Base-by-base conservation (phyloP, 2,329 filamentous ascomycete species). In the Trichoderma citrinoviride region DNA sequence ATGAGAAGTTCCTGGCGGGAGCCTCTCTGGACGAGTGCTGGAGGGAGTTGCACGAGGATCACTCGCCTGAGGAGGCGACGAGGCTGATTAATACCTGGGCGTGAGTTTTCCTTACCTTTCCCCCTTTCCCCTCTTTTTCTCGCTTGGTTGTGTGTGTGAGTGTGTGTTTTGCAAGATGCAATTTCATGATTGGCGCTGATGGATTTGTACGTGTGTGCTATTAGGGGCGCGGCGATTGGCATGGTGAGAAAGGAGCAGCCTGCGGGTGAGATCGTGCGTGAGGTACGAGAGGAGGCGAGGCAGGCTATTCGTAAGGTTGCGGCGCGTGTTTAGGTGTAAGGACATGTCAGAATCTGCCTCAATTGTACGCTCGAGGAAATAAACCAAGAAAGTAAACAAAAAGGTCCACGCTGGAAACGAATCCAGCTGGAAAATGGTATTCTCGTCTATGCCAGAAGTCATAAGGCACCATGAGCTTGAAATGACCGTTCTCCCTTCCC, bases 171-270 rank as follows among this genome's bases (percentile, higher is more conserved):
- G n/a, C n/a, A n/a, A n/a, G n/a, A n/a, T n/a, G n/a, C n/a, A n/a
- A n/a, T n/a, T n/a, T n/a, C n/a, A n/a, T n/a, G n/a, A n/a, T n/a
- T 7, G 21, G 46, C 29, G 54, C 70, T 70, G 33, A 70, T 43
- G 56, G 41, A 21, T 46, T 55, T 33, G 7, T 14, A 15, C 17
- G 15, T 43, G 8, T 8, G 7, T n/a, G n/a, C n/a, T n/a, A n/a
- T 37, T 43, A 78, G 77, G 7, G 81, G 81, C 47, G 78, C 80
- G 5, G 80, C 74, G 0, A 77, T 83, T 19, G 81, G 81, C 2
- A 68, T 82, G 27, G 76, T 83, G n/a, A 78, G 72, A n/a, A 74
- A 78, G 27, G 69, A 69, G 5, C 74, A 77, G 19, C 76, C 79
- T 8, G 77, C 80, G 1, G 78, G 73, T 0, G 77, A 81, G 19